phyloP scores from a whole-genome alignment of 192 early-diverging fungal species.

The Gonapodya prolifera region DNA sequence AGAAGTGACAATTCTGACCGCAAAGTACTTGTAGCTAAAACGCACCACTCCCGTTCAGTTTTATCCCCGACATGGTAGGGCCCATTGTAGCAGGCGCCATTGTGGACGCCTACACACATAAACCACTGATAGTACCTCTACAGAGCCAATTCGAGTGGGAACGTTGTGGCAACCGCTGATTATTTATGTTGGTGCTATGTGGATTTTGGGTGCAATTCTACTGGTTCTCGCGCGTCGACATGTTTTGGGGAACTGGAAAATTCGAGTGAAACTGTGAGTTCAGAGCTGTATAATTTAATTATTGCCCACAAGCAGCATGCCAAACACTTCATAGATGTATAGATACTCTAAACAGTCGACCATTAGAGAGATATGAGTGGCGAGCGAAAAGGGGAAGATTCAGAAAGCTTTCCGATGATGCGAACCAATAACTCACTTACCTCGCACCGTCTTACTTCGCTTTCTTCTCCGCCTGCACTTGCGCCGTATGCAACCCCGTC shows the following conservation, averaged over 20 bases:
- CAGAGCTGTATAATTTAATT: too few species aligned
- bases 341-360: too few species aligned
- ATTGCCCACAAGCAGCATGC: too few species aligned
- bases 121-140: not conserved
- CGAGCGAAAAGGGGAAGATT: too few species aligned
- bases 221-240: not conserved
- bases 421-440: too few species aligned
- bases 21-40: not conserved
- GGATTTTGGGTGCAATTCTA: conserved; percentile 4
- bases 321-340: too few species aligned
- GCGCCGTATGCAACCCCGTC: too few species aligned
- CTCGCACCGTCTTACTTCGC: too few species aligned
- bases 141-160: not conserved
- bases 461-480: too few species aligned
- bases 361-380: too few species aligned
- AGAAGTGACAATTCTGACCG: not conserved
- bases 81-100: not conserved
- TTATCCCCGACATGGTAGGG: not conserved
- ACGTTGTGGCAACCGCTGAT: not conserved
- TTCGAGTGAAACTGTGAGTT: conserved; percentile 15
- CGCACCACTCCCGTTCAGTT: not conserved
- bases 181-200: not conserved
- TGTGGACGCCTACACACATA: not conserved
- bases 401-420: too few species aligned
- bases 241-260: not conserved